Conservation (phyloP, 208 protist species). For the Kentomonas sorsogonicus region DNA sequence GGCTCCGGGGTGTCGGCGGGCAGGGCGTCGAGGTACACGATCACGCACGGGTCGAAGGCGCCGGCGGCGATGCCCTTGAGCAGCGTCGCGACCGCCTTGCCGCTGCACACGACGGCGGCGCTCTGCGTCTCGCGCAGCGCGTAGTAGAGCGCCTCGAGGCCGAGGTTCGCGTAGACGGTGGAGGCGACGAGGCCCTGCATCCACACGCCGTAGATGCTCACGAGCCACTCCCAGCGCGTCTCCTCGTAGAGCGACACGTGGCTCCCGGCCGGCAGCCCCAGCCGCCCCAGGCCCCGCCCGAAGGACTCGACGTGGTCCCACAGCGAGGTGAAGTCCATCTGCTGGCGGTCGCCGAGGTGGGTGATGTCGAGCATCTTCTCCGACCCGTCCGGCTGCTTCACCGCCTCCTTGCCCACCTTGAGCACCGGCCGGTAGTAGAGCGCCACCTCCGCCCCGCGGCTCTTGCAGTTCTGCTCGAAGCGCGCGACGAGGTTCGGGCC, state of each 20-base stretch:
- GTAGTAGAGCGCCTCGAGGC: slow-evolving; percentile 57
- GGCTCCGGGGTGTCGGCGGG: slow-evolving; percentile 14
- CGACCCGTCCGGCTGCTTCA: slow-evolving; percentile 9
- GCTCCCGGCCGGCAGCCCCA: slow-evolving; percentile 28
- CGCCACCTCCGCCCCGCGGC: slow-evolving; percentile 11
- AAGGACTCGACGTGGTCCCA: slow-evolving; percentile 35
- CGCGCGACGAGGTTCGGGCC: slow-evolving; percentile 25
- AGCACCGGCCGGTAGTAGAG: slow-evolving; percentile 36
- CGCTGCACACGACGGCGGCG: slow-evolving; percentile 64
- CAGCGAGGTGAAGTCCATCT: slow-evolving; percentile 29
- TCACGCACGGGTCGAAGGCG: slow-evolving; percentile 27
- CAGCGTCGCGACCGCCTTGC: slow-evolving; percentile 41
- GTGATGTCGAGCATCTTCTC: slow-evolving; percentile 30
- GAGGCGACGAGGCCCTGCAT: slow-evolving; percentile 42
- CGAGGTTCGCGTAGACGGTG: slow-evolving; percentile 88
- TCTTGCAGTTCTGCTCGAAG: slow-evolving; percentile 22
- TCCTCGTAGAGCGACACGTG: slow-evolving; percentile 77
- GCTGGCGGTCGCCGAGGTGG: slow-evolving; percentile 26
- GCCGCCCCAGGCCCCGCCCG: slow-evolving; percentile 38
- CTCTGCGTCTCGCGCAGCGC: slow-evolving; percentile 61
- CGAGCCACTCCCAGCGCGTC: slow-evolving; percentile 80
- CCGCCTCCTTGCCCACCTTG: slow-evolving; percentile 18
- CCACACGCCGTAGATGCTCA: slow-evolving; percentile 71
- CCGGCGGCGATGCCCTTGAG: slow-evolving; percentile 36
- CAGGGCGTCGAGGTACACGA: slow-evolving; percentile 61